phyloP scores from a whole-genome alignment of 2,329 filamentous ascomycete genomes.

The Myriosclerotinia scirpicola region DNA sequence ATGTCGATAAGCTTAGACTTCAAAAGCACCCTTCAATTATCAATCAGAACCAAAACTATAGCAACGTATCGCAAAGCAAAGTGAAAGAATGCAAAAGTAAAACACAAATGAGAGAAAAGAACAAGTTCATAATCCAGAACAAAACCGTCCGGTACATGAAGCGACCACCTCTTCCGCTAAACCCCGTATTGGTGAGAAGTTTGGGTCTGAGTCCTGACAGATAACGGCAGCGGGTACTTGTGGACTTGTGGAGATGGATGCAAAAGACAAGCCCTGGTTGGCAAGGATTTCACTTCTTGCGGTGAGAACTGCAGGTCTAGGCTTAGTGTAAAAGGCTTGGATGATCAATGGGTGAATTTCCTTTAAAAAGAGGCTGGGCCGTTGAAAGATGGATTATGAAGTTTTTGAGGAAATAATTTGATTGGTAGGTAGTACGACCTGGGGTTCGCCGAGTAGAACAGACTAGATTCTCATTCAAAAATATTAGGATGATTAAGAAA shows the following conservation, averaged over 20 bases:
- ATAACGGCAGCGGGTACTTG: conserved; percentile 8
- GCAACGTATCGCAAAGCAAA: background rate
- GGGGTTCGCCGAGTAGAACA: conserved; percentile 21
- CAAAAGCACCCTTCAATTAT: background rate
- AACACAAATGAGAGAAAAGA: background rate
- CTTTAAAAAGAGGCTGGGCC: conserved; percentile 19
- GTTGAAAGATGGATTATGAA: conserved; percentile 6
- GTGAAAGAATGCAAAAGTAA: background rate
- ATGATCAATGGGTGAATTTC: background rate
- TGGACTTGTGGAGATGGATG: background rate
- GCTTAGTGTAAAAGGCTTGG: conserved; percentile 5
- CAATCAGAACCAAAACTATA: background rate
- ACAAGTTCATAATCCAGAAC: conserved; percentile 12
- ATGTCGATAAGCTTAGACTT: background rate
- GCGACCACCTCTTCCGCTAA: conserved; percentile 9
- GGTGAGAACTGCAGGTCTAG: conserved; percentile 22
- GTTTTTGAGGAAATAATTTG: background rate
- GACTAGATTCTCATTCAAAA: background rate
- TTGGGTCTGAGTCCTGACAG: conserved; percentile 2
- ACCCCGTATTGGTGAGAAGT: background rate
- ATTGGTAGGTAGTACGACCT: conserved; percentile 17
- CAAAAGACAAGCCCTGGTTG: background rate
- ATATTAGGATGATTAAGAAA: background rate
- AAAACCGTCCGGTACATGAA: conserved; percentile 9
- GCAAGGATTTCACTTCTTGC: conserved; percentile 15